Base-by-base conservation (phyloP, 2,329 filamentous ascomycete species). In the Neofusicoccum cordaticola region DNA sequence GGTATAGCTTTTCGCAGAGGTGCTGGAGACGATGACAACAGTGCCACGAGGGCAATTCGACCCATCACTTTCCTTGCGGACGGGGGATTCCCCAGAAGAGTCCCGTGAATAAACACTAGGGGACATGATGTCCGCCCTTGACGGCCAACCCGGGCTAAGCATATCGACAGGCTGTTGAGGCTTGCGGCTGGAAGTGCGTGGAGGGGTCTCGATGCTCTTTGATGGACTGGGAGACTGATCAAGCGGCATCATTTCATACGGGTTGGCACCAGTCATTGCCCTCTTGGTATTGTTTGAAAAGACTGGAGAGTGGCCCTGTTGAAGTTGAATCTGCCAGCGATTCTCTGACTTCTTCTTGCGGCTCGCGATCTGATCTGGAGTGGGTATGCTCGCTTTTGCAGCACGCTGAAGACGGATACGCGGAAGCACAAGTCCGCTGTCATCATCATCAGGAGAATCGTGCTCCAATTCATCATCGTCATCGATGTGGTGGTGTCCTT, bases 51-150 rank as follows among this genome's bases (percentile, higher is more conserved):
- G 50, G 5, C 63, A 17, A 9, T 58, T 52, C 3, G 68, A 63
- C 73, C 75, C 57, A 71, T 65, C n/a, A 72, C 69, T 62, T 72
- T 78, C 42, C 74, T 77, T 12, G 69, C 71, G 39, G 75, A 66
- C 62, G 69, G 76, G 68, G 66, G 80, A 64, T 67, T 64, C 69
- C 12, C 76, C 77, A 65, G 81, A 76, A 0, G 77, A 79, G 11
- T 77, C 75, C 1, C 77, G 72, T 4, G 81, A 82, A 65, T 83
- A 83, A 11, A 83, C 67, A 63, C 81, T 83, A 1, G 81, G 81
- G 1, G 81, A 83, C 53, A 81, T 66, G 13, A 63, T 63, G 5
- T 44, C 48, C 9, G 61, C 61, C 13, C 61, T 53, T 3, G 56
- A 60, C 15, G 56, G 56, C 56, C 56, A 60, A 13, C 31, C 27